Evolutionary conservation across 2,329 filamentous ascomycete genomes (phyloP).

Genomic region (Claviceps digitariae): DNA sequence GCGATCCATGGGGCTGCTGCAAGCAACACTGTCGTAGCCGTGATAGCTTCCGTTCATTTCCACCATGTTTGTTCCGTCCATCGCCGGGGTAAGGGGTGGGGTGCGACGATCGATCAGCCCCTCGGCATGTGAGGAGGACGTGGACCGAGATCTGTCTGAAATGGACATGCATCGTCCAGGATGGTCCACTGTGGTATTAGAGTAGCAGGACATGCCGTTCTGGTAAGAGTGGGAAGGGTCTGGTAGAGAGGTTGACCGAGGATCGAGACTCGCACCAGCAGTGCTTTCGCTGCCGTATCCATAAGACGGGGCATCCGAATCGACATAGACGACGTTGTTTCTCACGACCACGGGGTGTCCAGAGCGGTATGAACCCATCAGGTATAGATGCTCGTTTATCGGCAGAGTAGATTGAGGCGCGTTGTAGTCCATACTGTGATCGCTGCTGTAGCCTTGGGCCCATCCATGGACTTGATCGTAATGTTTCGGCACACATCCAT

Average conservation of each 20-base stretch:
- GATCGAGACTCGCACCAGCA: conserved; percentile 7
- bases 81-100: neutral
- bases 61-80: neutral
- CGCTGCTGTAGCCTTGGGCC: conserved; percentile 14
- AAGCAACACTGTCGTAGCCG: neutral
- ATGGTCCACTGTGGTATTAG: conserved; percentile 4
- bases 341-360: conserved; percentile 8
- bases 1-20: conserved; percentile 1
- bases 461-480: conserved; percentile 15
- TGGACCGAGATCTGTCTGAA: neutral
- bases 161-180: neutral
- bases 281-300: conserved; percentile 10
- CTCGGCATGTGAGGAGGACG: neutral
- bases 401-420: conserved; percentile 11
- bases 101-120: neutral
- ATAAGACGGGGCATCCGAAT: conserved; percentile 14
- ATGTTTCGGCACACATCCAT: conserved; percentile 13
- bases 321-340: conserved; percentile 12
- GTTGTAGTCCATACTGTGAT: conserved; percentile 13
- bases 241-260: conserved; percentile 7
- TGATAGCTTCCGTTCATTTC: conserved; percentile 1
- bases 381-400: conserved; percentile 12
- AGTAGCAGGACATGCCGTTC: conserved; percentile 6
- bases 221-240: conserved; percentile 13
- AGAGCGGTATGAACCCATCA: conserved; percentile 15